phyloP scores from a whole-genome alignment of 1,284 basidiomycete genomes.

The Apiotrichum montevideense region DNA sequence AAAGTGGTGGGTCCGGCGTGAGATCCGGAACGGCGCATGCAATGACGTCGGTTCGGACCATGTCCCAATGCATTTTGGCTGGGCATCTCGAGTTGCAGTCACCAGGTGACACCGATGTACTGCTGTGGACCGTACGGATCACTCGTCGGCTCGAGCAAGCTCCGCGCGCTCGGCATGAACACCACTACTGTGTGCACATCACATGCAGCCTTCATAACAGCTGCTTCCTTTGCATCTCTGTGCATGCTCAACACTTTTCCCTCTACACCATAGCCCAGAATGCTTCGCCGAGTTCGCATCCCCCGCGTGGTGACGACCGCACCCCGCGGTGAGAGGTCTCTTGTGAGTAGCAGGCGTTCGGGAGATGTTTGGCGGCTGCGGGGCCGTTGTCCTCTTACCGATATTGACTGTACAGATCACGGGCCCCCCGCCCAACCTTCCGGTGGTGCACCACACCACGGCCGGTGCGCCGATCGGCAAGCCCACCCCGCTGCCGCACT shows the following conservation, averaged over 20 bases:
- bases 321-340: slow-evolving; percentile 4
- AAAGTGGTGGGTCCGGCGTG: no score
- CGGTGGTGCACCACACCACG: slow-evolving; percentile 21
- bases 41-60: slow-evolving; percentile 3
- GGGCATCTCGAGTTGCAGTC: no score
- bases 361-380: no score
- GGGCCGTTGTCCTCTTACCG: not conserved
- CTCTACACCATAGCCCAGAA: not conserved
- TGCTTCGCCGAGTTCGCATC: slow-evolving; percentile 12
- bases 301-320: slow-evolving; percentile 1
- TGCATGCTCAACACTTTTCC: not conserved
- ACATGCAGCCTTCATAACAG: no score
- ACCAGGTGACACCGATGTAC: no score
- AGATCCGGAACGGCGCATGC: no score
- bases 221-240: no score
- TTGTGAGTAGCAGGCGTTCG: slow-evolving; percentile 2
- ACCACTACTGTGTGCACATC: not conserved
- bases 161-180: no score
- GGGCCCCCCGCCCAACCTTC: slow-evolving; percentile 36
- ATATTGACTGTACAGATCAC: slow-evolving; percentile 30
- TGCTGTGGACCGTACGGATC: no score
- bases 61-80: not conserved
- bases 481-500: slow-evolving; percentile 34
- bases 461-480: slow-evolving; percentile 29
- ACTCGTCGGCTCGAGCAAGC: no score